Evolutionary conservation across 805 yeast genomes (phyloP).

Genomic region (Candida taoyuanica): DNA sequence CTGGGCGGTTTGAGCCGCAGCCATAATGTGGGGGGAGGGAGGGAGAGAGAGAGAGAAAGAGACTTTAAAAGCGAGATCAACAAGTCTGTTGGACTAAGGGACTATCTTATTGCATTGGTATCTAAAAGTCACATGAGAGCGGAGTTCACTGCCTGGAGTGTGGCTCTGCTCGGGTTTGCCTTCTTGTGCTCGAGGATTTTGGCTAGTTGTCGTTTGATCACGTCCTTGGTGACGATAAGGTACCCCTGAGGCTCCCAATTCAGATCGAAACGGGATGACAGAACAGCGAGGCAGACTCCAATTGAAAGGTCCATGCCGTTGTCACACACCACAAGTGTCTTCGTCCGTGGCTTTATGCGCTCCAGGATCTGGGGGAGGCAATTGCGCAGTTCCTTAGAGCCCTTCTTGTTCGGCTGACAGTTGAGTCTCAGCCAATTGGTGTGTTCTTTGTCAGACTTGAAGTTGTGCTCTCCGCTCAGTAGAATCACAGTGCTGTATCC

Average conservation of each 20-base stretch:
- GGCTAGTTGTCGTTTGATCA: slow-evolving; percentile 53
- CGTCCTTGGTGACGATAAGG: slow-evolving; percentile 40
- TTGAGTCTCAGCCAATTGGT: background rate
- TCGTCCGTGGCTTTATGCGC: slow-evolving; percentile 12
- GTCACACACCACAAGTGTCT: slow-evolving; percentile 48
- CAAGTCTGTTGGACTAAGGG: too few relatives aligned
- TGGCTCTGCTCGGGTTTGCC: slow-evolving; percentile 73
- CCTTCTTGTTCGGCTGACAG: slow-evolving; percentile 47
- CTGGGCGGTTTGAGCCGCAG: too few relatives aligned
- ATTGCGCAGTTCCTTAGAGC: slow-evolving; percentile 55
- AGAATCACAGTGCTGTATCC: slow-evolving; percentile 8
- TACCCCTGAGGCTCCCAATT: slow-evolving; percentile 33
- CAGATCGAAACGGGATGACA: slow-evolving; percentile 42
- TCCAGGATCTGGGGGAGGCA: slow-evolving; percentile 41
- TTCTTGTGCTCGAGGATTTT: slow-evolving; percentile 42
- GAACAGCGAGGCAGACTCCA: slow-evolving; percentile 50
- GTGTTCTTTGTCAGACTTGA: background rate
- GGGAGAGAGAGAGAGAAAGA: too few relatives aligned
- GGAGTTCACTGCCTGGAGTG: slow-evolving; percentile 66
- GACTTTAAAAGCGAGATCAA: too few relatives aligned
- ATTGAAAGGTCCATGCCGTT: slow-evolving; percentile 63
- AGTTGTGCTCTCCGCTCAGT: slow-evolving; percentile 3
- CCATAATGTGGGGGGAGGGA: too few relatives aligned
- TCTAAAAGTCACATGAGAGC: slow-evolving; percentile 52
- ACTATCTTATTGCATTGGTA: too few relatives aligned